Percentiles rank a stretch among this genome's conserved stretches.
Conservation (phyloP, 352 stramenopile species). For the Peronospora farinosa region DNA sequence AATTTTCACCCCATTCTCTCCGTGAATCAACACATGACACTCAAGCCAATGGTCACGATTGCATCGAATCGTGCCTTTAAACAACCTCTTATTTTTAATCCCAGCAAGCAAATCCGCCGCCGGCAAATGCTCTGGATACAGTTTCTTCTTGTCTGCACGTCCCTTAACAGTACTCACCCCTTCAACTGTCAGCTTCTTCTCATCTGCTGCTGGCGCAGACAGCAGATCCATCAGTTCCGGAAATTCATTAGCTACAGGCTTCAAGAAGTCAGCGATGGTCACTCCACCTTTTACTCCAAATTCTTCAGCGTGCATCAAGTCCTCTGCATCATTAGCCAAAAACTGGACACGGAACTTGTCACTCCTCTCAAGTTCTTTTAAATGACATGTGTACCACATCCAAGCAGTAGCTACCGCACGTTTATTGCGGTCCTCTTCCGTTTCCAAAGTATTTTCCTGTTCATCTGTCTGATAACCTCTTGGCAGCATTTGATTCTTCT, state of each 20-base stretch:
- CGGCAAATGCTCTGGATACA: slow-evolving; percentile 75
- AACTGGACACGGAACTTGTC: slow-evolving; percentile 46
- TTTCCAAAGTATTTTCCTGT: slow-evolving; percentile 35
- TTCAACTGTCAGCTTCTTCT: slow-evolving; percentile 25
- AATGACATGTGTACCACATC: slow-evolving; percentile 67
- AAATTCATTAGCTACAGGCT: slow-evolving; percentile 36
- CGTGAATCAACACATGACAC: slow-evolving; percentile 75
- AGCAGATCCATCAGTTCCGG: slow-evolving; percentile 61
- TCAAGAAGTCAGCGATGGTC: slow-evolving; percentile 59
- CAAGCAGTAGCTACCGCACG: slow-evolving; percentile 76
- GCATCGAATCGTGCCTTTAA: slow-evolving; percentile 85
- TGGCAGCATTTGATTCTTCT: slow-evolving; percentile 42
- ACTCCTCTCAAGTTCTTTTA: slow-evolving; percentile 44
- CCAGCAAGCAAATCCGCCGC: slow-evolving; percentile 75
- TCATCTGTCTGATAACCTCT: slow-evolving; percentile 14
- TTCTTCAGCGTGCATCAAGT: slow-evolving; percentile 39
- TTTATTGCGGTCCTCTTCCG: slow-evolving; percentile 79
- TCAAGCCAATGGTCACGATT: slow-evolving; percentile 84
- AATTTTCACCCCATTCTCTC: slow-evolving; percentile 50
- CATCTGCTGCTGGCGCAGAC: slow-evolving; percentile 29
- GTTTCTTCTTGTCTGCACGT: slow-evolving; percentile 32
- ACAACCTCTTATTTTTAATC: slow-evolving; percentile 84
- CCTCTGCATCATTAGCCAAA: slow-evolving; percentile 58
- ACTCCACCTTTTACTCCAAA: slow-evolving; percentile 43
- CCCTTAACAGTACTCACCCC: slow-evolving; percentile 40